Conservation (phyloP, 106 monocot species). For the Iris macrosiphon region DNA sequence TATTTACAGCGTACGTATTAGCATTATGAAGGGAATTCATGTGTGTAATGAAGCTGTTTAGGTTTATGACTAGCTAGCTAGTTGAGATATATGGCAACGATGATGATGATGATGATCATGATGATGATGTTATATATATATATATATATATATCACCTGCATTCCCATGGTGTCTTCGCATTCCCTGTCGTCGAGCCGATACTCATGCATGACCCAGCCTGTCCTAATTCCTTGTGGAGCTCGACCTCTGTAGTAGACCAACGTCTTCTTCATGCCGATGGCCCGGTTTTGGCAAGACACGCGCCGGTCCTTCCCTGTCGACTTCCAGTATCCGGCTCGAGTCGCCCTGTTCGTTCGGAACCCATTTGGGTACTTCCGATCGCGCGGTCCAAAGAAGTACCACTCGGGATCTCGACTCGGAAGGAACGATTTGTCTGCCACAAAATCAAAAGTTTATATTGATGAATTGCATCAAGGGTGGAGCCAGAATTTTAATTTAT, state of each 20-base stretch:
- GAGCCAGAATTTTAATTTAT: too few relatives aligned
- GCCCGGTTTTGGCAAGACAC: constrained; percentile 16
- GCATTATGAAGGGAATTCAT: too few relatives aligned
- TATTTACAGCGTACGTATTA: too few relatives aligned
- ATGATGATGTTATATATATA: too few relatives aligned
- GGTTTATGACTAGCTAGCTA: too few relatives aligned
- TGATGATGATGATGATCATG: too few relatives aligned
- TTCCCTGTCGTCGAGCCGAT: constrained; percentile 28
- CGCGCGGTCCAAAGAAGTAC: constrained; percentile 36
- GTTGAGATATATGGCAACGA: too few relatives aligned
- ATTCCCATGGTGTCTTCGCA: constrained; percentile 28
- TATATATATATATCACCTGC: constrained; percentile 26
- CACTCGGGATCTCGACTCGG: constrained; percentile 41
- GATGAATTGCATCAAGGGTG: too few relatives aligned
- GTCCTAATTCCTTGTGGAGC: constrained; percentile 31
- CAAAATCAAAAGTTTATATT: too few relatives aligned
- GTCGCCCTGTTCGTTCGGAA: constrained; percentile 32
- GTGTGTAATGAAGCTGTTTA: too few relatives aligned
- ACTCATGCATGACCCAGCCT: constrained; percentile 39
- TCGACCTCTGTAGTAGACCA: constrained; percentile 30
- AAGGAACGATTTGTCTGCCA: constrained; percentile 34
- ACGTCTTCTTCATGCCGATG: constrained; percentile 33
- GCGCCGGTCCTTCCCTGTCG: constrained; percentile 29
- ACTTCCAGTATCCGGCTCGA: constrained; percentile 35
- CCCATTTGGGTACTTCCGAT: constrained; percentile 32